Percentiles rank a stretch among this genome's conserved stretches.
These are phyloP conservation scores for Trametes versicolor DNA, from an alignment of 1,284 basidiomycete genomes.

Conservation along the genomic window DNA sequence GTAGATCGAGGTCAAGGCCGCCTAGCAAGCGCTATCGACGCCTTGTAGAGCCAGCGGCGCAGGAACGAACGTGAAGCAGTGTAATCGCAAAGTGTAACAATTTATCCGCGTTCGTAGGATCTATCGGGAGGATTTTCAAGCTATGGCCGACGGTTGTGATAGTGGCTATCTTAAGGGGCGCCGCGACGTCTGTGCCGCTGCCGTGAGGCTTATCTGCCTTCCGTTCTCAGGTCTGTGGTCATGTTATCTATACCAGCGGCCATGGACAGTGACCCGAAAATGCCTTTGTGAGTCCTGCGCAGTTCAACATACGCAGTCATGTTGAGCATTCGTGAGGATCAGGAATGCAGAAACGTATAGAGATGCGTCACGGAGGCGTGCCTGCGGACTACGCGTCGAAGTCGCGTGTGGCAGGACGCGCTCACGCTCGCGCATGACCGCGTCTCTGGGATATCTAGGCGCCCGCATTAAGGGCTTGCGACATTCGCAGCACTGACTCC, in stretches of 20 bases:
- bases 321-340: not conserved
- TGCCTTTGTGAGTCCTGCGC: not conserved
- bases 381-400: not conserved
- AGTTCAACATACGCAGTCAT: not conserved
- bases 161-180: conserved; percentile 10
- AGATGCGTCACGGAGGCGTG: not conserved
- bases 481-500: conserved; percentile 4
- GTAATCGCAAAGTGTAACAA: conserved; percentile 38
- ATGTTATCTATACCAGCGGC: conserved; percentile 1
- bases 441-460: conserved; percentile 20
- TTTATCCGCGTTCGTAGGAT: conserved; percentile 21
- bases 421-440: not conserved
- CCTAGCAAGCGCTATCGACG: conserved; percentile 11
- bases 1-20: not conserved
- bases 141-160: not conserved
- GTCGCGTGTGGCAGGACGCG: not conserved
- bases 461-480: conserved; percentile 14
- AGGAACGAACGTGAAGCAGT: conserved; percentile 28
- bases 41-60: not conserved
- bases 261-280: not conserved
- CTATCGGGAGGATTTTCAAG: not conserved
- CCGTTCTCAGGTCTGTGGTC: not conserved
- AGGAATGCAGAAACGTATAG: too few species aligned
- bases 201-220: conserved; percentile 9
- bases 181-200: conserved; percentile 13